phyloP scores from a whole-genome alignment of 2,329 filamentous ascomycete species.

The Diaporthe sp. region DNA sequence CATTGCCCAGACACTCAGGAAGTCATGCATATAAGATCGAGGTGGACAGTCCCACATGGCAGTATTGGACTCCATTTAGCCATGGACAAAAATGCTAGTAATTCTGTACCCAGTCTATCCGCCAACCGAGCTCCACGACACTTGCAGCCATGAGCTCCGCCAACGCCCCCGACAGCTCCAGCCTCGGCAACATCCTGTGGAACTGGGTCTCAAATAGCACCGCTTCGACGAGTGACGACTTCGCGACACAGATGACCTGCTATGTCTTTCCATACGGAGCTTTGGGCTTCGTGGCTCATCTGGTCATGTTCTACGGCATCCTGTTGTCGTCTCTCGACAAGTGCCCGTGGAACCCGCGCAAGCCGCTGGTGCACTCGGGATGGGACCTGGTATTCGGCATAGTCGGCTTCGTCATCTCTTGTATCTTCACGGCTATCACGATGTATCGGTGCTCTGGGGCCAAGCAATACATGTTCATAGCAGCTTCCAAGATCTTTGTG shows the following conservation, averaged over 20 bases:
- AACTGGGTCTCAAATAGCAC: conserved; percentile 12
- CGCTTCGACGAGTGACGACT: neutral
- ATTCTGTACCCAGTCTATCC: neutral
- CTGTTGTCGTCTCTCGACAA: neutral
- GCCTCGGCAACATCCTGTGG: neutral
- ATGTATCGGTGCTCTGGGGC: neutral
- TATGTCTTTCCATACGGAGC: neutral
- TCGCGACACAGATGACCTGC: neutral
- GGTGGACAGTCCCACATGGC: neutral
- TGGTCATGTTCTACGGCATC: conserved; percentile 14
- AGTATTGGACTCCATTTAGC: neutral
- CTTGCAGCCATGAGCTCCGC: neutral
- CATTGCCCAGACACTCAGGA: neutral
- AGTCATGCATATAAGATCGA: neutral
- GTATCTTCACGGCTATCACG: neutral
- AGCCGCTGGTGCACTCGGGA: neutral
- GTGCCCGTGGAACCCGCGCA: neutral
- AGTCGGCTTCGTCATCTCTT: neutral
- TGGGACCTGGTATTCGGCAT: neutral
- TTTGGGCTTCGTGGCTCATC: conserved; percentile 7
- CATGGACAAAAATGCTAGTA: neutral
- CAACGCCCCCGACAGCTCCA: neutral
- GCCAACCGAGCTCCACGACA: neutral
- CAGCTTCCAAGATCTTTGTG: neutral
- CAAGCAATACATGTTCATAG: neutral